A percentile compares a stretch with the other conserved stretches of the same genome.
Evolutionary conservation across 2,329 filamentous ascomycete genomes (phyloP).

Genomic region (Alternaria infectoria): DNA sequence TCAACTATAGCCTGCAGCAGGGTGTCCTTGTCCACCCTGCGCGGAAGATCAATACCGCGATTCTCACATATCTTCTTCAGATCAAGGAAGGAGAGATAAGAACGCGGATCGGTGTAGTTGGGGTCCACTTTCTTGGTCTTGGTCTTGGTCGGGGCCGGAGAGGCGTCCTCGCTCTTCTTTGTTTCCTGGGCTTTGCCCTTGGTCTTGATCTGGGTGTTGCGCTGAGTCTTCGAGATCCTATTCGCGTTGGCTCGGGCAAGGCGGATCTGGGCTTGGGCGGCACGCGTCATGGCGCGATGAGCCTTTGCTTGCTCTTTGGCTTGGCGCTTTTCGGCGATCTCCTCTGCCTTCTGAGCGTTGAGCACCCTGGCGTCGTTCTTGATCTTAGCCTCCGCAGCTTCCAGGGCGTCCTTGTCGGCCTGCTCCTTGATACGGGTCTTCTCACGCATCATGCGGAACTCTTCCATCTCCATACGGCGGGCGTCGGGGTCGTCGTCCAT

Average conservation of each 20-base stretch:
- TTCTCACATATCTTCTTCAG: conserved; percentile 29
- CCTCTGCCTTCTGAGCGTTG: conserved; percentile 34
- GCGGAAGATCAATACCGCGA: conserved; percentile 19
- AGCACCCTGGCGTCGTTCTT: conserved; percentile 25
- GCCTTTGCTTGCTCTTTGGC: conserved; percentile 23
- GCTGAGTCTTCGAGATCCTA: conserved; percentile 18
- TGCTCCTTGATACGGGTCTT: conserved; percentile 27
- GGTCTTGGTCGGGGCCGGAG: not conserved
- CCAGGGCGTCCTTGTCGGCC: conserved; percentile 20
- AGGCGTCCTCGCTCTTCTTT: conserved; percentile 7
- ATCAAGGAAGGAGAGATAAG: conserved; percentile 27
- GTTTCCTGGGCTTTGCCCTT: conserved; percentile 1
- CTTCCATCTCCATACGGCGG: conserved; percentile 41
- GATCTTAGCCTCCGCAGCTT: conserved; percentile 16
- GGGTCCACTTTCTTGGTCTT: conserved; percentile 16
- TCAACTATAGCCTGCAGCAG: conserved; percentile 30
- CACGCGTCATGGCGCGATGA: conserved; percentile 29
- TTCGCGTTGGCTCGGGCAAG: conserved; percentile 23
- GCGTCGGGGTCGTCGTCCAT: conserved; percentile 49
- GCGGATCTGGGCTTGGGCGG: conserved; percentile 24
- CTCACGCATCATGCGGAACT: conserved; percentile 25
- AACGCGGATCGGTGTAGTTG: conserved; percentile 31
- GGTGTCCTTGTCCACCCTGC: conserved; percentile 18
- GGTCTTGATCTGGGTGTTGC: conserved; percentile 26
- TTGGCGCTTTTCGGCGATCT: conserved; percentile 23